Conservation (phyloP, 2,329 filamentous ascomycete genomes). For the Chalara sp. region DNA sequence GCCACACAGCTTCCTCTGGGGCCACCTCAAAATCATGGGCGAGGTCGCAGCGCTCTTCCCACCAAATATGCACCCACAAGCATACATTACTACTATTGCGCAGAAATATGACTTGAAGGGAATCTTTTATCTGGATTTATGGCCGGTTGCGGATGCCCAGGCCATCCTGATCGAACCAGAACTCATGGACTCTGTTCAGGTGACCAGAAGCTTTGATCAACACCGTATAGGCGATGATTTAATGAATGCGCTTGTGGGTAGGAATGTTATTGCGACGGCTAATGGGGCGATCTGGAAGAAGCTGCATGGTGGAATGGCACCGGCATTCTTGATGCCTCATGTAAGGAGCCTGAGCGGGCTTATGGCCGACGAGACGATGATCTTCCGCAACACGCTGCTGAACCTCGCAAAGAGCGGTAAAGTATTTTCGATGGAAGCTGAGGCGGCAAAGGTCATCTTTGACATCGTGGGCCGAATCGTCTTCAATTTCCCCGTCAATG, state of each 20-base stretch:
- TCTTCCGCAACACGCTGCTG: constrained; percentile 3
- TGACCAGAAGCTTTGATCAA: constrained; percentile 4
- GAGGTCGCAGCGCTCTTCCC: constrained; percentile 9
- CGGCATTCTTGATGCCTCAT: not conserved
- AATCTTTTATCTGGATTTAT: constrained; percentile 10
- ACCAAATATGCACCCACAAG: constrained; percentile 10
- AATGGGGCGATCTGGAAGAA: constrained; percentile 4
- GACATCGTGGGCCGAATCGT: constrained; percentile 7
- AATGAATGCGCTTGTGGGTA: not conserved
- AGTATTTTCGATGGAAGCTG: constrained; percentile 4
- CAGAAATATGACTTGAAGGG: constrained; percentile 9
- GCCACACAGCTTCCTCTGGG: constrained; percentile 9
- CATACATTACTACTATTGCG: constrained; percentile 8
- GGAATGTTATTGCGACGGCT: not conserved
- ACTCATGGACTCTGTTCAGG: no score
- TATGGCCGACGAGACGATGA: constrained; percentile 4
- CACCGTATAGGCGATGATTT: constrained; percentile 1
- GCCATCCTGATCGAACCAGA: not conserved
- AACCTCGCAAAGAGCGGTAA: constrained; percentile 1
- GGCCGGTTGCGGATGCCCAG: constrained; percentile 5
- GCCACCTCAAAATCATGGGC: constrained; percentile 13
- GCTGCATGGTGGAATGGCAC: not conserved
- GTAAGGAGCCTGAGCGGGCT: constrained; percentile 3
- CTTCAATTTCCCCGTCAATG: not conserved
- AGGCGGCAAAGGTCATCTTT: constrained; percentile 1